Conservation (phyloP, 2,329 filamentous ascomycete species). For the Didymella pomorum region DNA sequence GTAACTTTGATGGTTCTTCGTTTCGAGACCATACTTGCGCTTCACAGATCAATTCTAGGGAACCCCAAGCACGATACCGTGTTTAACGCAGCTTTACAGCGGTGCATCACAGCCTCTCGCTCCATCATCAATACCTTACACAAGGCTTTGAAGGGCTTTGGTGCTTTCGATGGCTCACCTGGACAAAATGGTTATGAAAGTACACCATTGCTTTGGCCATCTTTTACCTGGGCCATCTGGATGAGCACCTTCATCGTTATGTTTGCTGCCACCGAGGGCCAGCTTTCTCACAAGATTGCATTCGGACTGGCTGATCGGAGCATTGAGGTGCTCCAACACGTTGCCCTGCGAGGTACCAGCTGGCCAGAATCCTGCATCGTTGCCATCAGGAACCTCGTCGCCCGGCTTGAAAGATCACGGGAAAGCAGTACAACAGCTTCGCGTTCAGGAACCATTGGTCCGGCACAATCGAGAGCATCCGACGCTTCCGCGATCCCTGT, state of each 20-base stretch:
- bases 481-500: not conserved
- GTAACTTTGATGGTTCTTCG: constrained; percentile 35
- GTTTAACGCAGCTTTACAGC: constrained; percentile 35
- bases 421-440: not conserved
- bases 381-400: constrained; percentile 31
- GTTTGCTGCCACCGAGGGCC: constrained; percentile 31
- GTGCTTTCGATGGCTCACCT: constrained; percentile 35
- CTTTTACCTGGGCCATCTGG: constrained; percentile 40
- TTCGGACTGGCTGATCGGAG: constrained; percentile 28
- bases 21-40: constrained; percentile 34
- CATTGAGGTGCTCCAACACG: constrained; percentile 31
- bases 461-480: not conserved
- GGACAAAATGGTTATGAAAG: constrained; percentile 32
- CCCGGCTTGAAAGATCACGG: constrained; percentile 23
- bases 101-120: constrained; percentile 36
- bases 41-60: constrained; percentile 35
- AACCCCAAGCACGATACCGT: constrained; percentile 30
- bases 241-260: constrained; percentile 38
- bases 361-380: constrained; percentile 39
- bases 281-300: constrained; percentile 31
- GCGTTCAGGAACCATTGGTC: not conserved
- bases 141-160: constrained; percentile 33
- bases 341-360: constrained; percentile 35
- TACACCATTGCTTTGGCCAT: constrained; percentile 36
- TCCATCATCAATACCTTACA: constrained; percentile 37